These are phyloP conservation scores for Sindora glabra DNA, from an alignment of 306 rosid genomes.

Conservation along the genomic window DNA sequence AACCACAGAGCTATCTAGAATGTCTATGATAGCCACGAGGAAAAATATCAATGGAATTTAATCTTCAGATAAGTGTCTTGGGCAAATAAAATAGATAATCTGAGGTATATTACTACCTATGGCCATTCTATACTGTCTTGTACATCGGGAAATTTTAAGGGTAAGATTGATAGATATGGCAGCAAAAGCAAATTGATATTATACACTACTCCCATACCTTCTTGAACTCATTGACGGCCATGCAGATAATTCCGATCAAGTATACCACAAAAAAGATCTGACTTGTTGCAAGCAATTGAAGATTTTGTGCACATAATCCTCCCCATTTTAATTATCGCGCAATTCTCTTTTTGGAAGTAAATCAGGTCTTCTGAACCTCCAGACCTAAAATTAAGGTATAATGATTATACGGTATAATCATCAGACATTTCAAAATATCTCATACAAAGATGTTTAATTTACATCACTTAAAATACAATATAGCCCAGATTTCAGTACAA, in stretches of 20 bases:
- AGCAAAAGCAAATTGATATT: slow-evolving; percentile 17
- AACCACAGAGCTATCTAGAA: neutral
- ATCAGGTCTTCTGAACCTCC: slow-evolving; percentile 69
- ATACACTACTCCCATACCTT: slow-evolving; percentile 25
- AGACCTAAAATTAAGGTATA: slow-evolving; percentile 50
- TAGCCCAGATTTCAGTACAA: neutral
- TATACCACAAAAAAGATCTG: slow-evolving; percentile 4
- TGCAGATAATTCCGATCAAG: neutral
- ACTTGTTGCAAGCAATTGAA: neutral
- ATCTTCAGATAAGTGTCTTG: neutral
- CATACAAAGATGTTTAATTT: neutral
- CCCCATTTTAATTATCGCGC: slow-evolving; percentile 52
- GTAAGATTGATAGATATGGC: slow-evolving; percentile 5
- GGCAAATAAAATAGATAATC: neutral
- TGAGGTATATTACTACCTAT: slow-evolving; percentile 9
- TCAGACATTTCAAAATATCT: neutral
- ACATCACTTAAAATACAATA: neutral
- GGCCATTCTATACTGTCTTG: slow-evolving; percentile 14
- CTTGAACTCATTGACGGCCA: slow-evolving; percentile 6
- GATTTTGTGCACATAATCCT: slow-evolving; percentile 11
- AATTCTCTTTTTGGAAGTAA: slow-evolving; percentile 69
- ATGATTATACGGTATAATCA: no score
- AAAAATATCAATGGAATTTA: neutral
- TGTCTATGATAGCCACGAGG: neutral
- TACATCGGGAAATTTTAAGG: slow-evolving; percentile 20